phyloP scores from a whole-genome alignment of 2,329 filamentous ascomycete species.

The Penicillium glabrum region DNA sequence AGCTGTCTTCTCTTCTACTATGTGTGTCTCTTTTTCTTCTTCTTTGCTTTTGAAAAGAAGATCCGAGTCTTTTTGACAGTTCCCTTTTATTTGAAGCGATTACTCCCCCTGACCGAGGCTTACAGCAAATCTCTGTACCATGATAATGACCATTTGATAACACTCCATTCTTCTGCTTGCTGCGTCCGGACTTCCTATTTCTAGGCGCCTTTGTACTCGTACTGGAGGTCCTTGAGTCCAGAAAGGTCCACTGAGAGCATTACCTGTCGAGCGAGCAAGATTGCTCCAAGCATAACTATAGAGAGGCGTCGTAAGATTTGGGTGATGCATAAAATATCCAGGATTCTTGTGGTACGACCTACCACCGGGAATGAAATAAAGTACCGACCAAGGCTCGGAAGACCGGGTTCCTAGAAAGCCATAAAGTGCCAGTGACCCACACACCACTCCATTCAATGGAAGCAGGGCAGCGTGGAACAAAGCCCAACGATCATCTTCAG shows the following conservation, averaged over 20 bases:
- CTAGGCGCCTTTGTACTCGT: conserved; percentile 44
- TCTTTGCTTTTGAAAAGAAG: neutral
- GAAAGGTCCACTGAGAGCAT: conserved; percentile 42
- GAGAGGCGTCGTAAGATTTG: neutral
- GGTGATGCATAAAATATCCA: neutral
- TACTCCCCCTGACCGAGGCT: neutral
- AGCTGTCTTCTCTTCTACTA: neutral
- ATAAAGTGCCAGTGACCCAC: conserved; percentile 30
- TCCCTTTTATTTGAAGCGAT: neutral
- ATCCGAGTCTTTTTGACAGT: neutral
- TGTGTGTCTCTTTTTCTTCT: neutral
- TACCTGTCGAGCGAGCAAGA: conserved; percentile 31
- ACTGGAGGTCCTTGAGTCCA: conserved; percentile 39
- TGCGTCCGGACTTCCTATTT: conserved; percentile 12
- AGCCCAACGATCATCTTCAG: conserved; percentile 17
- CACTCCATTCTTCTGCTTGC: neutral
- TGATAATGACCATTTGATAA: neutral
- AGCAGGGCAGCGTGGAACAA: conserved; percentile 24
- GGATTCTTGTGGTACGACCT: conserved; percentile 13
- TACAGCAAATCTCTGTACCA: neutral
- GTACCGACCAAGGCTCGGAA: conserved; percentile 20
- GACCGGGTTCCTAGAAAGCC: conserved; percentile 16
- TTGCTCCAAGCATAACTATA: conserved; percentile 34
- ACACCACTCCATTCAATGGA: conserved; percentile 29
- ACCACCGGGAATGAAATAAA: conserved; percentile 42